A percentile compares a stretch with the other conserved stretches of the same genome.
phyloP scores from a whole-genome alignment of 1,139 yeast species.

The Kurtzmaniella quercitrusa region DNA sequence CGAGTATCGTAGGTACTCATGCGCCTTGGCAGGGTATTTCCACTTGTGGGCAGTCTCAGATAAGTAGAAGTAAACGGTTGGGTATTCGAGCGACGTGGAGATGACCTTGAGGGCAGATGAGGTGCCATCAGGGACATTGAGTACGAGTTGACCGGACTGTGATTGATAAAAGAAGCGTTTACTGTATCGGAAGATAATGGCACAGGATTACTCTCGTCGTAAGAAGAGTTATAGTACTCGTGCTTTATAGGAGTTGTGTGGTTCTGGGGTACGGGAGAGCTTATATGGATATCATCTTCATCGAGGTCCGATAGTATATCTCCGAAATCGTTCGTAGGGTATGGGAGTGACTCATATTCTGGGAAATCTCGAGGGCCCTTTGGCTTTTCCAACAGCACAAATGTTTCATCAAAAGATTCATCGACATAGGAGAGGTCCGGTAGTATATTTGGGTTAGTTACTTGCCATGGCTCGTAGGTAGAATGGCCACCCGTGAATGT shows the following conservation, averaged over 20 bases:
- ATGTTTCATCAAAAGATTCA: slow-evolving; percentile 7
- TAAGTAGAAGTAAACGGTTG: slow-evolving; percentile 4
- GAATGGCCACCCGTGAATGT: neutral
- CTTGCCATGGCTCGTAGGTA: neutral
- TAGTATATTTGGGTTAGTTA: neutral
- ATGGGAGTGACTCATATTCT: slow-evolving; percentile 20
- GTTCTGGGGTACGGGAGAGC: neutral
- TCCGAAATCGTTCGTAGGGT: neutral
- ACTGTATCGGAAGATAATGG: neutral
- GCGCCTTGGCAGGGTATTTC: slow-evolving; percentile 7
- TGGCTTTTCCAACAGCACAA: slow-evolving; percentile 23
- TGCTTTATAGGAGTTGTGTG: neutral
- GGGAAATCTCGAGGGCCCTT: slow-evolving; percentile 42
- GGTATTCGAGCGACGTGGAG: neutral
- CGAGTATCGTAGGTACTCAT: slow-evolving; percentile 5
- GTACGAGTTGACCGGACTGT: neutral
- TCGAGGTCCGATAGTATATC: neutral
- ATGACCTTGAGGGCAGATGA: slow-evolving; percentile 3
- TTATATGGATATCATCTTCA: neutral
- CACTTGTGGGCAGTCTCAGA: slow-evolving; percentile 11
- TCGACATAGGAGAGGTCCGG: slow-evolving; percentile 6
- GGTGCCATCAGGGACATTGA: neutral
- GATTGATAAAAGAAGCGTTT: neutral
- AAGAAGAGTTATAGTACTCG: neutral
- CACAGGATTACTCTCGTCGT: neutral